phyloP scores from a whole-genome alignment of 768 basidiomycete species.

The Lactarius sp. region DNA sequence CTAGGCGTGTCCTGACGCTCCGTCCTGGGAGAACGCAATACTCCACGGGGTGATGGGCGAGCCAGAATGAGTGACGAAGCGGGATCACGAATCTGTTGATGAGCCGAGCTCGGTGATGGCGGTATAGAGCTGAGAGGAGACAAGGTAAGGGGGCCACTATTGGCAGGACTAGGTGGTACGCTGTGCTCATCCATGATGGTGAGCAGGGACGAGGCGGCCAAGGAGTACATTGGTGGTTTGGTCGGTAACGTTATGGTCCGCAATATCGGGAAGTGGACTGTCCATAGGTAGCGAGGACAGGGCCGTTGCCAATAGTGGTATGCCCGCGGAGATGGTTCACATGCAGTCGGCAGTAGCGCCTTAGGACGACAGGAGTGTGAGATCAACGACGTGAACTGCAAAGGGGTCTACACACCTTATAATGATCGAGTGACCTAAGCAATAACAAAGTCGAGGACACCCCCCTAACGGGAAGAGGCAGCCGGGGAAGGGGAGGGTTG shows the following conservation, averaged over 20 bases:
- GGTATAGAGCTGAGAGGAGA: no score
- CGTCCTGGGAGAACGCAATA: no score
- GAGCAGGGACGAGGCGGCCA: no score
- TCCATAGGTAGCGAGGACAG: neutral
- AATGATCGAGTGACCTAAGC: neutral
- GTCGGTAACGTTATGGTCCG: neutral
- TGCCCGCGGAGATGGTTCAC: neutral
- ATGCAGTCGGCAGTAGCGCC: neutral
- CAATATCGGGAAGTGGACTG: neutral
- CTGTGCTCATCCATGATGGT: no score
- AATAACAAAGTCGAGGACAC: neutral
- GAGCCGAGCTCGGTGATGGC: no score
- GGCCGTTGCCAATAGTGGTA: neutral
- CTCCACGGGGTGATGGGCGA: no score
- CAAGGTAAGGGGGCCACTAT: neutral
- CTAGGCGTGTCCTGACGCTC: no score
- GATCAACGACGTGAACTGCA: neutral
- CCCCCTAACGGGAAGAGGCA: neutral
- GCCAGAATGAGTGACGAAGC: no score
- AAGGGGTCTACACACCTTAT: conserved; percentile 1
- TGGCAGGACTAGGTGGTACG: no score
- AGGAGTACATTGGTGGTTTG: neutral
- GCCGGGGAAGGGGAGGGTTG: neutral
- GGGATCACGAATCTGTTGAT: no score
- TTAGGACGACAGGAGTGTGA: neutral